phyloP scores from a whole-genome alignment of 2,329 filamentous ascomycete genomes.

The Metarhizium anisopliae region DNA sequence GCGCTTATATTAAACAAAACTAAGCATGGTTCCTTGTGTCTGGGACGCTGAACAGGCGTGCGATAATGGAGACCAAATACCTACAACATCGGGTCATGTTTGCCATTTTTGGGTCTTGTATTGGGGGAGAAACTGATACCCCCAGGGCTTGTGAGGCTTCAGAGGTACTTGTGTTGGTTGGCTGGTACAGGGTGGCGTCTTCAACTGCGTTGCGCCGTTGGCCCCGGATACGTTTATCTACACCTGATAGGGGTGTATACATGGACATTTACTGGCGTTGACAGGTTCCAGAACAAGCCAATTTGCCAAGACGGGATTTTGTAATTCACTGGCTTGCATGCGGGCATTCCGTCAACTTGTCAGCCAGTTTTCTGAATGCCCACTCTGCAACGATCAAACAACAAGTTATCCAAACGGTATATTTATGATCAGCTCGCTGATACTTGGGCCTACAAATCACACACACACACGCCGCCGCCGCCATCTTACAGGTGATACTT shows the following conservation, averaged over 20 bases:
- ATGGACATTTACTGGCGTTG: background rate
- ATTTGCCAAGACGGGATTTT: background rate
- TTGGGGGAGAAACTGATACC: too few species aligned
- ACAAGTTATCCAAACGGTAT: background rate
- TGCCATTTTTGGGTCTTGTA: background rate
- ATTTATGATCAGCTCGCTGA: background rate
- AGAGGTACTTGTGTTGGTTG: too few species aligned
- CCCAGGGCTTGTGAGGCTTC: too few species aligned
- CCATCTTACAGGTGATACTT: constrained; percentile 29
- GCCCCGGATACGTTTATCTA: background rate
- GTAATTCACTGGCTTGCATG: background rate
- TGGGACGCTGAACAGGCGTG: too few species aligned
- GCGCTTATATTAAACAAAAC: too few species aligned
- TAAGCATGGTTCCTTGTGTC: too few species aligned
- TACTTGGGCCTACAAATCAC: background rate
- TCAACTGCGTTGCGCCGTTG: background rate
- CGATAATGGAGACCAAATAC: background rate
- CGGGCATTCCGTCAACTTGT: too few species aligned
- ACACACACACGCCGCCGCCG: background rate
- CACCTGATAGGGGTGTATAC: background rate
- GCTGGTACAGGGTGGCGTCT: background rate
- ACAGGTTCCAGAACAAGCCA: background rate
- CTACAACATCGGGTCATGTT: background rate
- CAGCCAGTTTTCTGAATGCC: too few species aligned
- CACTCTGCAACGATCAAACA: too few species aligned